Base-by-base conservation (phyloP, 2,329 filamentous ascomycete genomes). In the Aureobasidium melanogenum region DNA sequence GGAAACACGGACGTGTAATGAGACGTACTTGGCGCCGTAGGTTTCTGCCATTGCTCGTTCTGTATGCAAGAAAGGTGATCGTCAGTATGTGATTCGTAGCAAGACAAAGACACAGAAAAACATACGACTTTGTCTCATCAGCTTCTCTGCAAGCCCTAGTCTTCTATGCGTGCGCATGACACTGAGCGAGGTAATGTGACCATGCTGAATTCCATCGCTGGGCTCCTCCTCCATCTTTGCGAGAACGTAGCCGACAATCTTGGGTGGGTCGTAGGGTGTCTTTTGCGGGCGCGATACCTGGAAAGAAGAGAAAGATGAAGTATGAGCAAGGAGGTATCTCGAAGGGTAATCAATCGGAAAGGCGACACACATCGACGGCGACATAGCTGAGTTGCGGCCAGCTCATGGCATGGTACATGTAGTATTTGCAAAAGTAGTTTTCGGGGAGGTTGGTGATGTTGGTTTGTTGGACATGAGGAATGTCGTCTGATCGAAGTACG, bases 351-450 rank as follows among this genome's bases (percentile, higher is more conserved):
- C 24, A 52, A 60, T 36, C 41, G 44, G 14, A 51, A 36, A 19
- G 51, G 51, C 51, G 52, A 74, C 76, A 70, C 67, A 80, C 78
- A 75, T 97, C 93, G 69, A 99, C 91, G 68, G 94, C 94, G 62
- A 99, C 93, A 76, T 92, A 97, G 76, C 88, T 93, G 66, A 99
- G 85, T 78, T 97, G 93, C 48, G 94, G 94, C 94, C 94, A 99
- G 69, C 91, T 96, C 67, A 97, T 86, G 17, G 93, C 92, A 77
- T 99, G 94, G 84, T 99, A 99, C 71, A 99, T 86, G 80, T 99
- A 99, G 83, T 99, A 99, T 83, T 99, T 99, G 78, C 96, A 89
- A 76, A 97, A 97, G 84, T 99, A 99, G 82, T 99, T 99, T 77
- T 99, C 94, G 66, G 94, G 94, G 59, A 99, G 84, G 80, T 99